A percentile compares a stretch with the other conserved stretches of the same genome.
Evolutionary conservation across 2,329 filamentous ascomycete genomes (phyloP).

Genomic region (Botrytis sinoallii): DNA sequence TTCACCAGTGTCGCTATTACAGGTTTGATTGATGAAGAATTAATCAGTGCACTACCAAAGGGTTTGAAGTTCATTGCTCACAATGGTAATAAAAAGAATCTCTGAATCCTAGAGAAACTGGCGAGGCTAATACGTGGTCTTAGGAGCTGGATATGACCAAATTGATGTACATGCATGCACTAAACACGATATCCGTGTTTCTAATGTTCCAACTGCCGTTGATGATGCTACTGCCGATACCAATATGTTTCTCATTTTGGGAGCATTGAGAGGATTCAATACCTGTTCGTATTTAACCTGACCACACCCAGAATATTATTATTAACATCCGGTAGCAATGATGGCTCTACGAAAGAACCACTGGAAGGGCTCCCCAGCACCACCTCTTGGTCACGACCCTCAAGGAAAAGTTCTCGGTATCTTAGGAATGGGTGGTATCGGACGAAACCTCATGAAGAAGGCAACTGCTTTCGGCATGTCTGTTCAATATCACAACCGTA

Average conservation of each 20-base stretch:
- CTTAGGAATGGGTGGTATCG: constrained; percentile 83
- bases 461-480: constrained; percentile 73
- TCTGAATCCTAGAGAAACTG: not conserved
- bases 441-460: constrained; percentile 71
- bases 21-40: constrained; percentile 66
- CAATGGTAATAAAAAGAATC: constrained; percentile 46
- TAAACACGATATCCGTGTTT: constrained; percentile 63
- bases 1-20: constrained; percentile 63
- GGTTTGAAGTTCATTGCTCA: constrained; percentile 58
- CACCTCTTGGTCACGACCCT: constrained; percentile 70
- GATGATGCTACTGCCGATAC: constrained; percentile 82
- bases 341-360: constrained; percentile 59
- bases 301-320: not conserved
- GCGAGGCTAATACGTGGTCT: not conserved
- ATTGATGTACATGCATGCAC: constrained; percentile 72
- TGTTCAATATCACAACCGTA: constrained; percentile 72
- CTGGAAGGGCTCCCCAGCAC: constrained; percentile 60
- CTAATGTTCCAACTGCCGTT: constrained; percentile 77
- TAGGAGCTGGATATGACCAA: constrained; percentile 82
- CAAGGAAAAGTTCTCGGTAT: constrained; percentile 77
- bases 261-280: constrained; percentile 73
- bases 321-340: constrained; percentile 47
- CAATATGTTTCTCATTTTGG: constrained; percentile 77
- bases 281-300: constrained; percentile 37
- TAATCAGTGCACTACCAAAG: constrained; percentile 57